These are phyloP conservation scores for Wallacemonas rigidus DNA, from an alignment of 208 protist genomes.

Conservation along the genomic window DNA sequence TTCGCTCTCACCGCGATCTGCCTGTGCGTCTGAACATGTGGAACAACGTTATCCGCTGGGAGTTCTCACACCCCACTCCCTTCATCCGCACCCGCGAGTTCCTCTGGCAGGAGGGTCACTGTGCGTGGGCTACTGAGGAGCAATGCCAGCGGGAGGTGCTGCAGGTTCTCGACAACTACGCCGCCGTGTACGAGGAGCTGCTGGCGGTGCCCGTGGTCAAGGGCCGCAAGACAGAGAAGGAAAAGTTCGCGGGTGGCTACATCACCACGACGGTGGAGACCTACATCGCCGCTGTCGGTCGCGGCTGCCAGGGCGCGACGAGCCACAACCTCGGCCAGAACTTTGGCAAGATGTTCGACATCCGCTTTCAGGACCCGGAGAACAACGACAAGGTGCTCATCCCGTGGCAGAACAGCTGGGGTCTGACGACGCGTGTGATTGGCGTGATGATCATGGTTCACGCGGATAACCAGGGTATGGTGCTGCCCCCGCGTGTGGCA, in stretches of 20 bases:
- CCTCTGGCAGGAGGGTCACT: constrained; percentile 99
- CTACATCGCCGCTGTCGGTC: constrained; percentile 96
- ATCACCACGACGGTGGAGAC: constrained; percentile 99
- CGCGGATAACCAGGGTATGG: constrained; percentile 98
- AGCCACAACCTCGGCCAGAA: constrained; percentile 98
- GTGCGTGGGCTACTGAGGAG: constrained; percentile 92
- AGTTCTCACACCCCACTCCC: constrained; percentile 99
- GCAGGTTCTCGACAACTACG: constrained; percentile 96
- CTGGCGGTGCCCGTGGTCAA: constrained; percentile 97
- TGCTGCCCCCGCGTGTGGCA: constrained; percentile 97
- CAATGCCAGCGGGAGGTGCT: constrained; percentile 95
- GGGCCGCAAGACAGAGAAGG: constrained; percentile 98
- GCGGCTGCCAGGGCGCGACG: constrained; percentile 96
- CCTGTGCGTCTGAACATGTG: constrained; percentile 98
- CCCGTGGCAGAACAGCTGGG: constrained; percentile 99
- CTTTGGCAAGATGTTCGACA: constrained; percentile 98
- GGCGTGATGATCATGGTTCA: constrained; percentile 99
- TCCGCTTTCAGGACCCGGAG: constrained; percentile 93
- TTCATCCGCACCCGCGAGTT: constrained; percentile 99
- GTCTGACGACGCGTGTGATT: constrained; percentile 97
- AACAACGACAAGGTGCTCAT: constrained; percentile 87
- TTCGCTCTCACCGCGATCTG: constrained; percentile 98
- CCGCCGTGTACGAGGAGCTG: constrained; percentile 96
- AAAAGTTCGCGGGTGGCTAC: constrained; percentile 98
- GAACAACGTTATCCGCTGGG: constrained; percentile 99